Evolutionary conservation across 495 filamentous ascomycete genomes (phyloP), one percentile per base, ranked within the genome.

Genomic region (Chaetomium fimeti): DNA sequence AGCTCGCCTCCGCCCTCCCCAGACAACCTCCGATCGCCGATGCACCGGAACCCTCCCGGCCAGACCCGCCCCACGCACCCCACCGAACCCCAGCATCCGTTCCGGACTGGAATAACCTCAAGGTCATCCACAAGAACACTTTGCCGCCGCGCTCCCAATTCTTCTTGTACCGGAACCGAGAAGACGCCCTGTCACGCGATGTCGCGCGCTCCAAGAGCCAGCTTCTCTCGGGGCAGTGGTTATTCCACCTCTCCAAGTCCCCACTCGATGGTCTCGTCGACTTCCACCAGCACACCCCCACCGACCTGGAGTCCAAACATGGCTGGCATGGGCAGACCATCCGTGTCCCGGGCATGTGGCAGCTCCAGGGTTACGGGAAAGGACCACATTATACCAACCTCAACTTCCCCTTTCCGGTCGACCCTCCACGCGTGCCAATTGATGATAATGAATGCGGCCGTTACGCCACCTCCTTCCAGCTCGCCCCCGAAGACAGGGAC

Each of bases 341-440:
- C 61, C 63, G 78, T 40, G 88, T 90, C 12, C 88, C 87, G 1
- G 84, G 85, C 13, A 87, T 88, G 80, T 90, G 88, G 88, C 88
- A 90, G 67, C 74, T 87, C 18, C 85, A 89, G 66, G 86, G 86
- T 47, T 85, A 84, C 64, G 86, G 85, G 15, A 81, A 79, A 61
- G 78, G 79, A 13, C 85, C 85, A 3, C 85, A 88, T 45, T 89
- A 89, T 60, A 89, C 86, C 18, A 91, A 90, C 64, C 71, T 85
- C 59, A 78, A 82, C 58, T 89, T 79, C 65, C 88, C 87, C 3
- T 87, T 87, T 56, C 87, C 87, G 2, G 79, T 84, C 7, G 69
- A 84, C 64, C 85, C 86, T 7, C 87, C 87, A 1, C 70, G 79
- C 61, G 81, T 89, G 18, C 86, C 87, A 3, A 82, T 81, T 32